Evolutionary conservation across 768 basidiomycete species (phyloP).

Genomic region (Rhodotorula paludigena): DNA sequence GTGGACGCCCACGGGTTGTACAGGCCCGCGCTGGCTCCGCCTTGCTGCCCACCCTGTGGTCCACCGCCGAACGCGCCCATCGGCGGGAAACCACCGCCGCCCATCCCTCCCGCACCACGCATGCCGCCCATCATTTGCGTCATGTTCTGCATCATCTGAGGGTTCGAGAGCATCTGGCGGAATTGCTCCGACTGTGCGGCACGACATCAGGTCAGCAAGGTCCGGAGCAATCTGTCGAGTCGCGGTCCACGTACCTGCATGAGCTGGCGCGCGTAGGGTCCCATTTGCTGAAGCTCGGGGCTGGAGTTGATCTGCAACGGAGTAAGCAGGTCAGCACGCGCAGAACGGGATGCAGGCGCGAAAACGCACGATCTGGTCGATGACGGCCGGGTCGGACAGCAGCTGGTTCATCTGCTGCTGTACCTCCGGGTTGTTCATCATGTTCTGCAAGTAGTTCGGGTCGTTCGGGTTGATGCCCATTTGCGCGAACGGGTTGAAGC

Average conservation of each 20-base stretch:
- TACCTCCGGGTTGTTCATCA: conserved; percentile 71
- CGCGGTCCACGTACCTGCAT: conserved; percentile 54
- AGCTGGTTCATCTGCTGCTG: conserved; percentile 78
- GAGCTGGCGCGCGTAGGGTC: conserved; percentile 69
- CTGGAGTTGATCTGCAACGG: conserved; percentile 63
- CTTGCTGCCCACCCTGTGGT: neutral
- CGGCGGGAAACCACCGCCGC: conserved; percentile 29
- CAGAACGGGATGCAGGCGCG: neutral
- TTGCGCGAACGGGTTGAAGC: conserved; percentile 81
- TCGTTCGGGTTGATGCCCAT: conserved; percentile 88
- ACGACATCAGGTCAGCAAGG: neutral
- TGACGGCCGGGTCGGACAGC: conserved; percentile 79
- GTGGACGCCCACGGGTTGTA: conserved; percentile 35
- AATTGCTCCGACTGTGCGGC: conserved; percentile 39
- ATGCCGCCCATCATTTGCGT: conserved; percentile 41
- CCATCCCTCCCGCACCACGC: conserved; percentile 37
- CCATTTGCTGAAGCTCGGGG: conserved; percentile 70
- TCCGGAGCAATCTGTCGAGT: neutral
- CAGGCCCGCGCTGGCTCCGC: conserved; percentile 9
- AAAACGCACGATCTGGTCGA: conserved; percentile 59
- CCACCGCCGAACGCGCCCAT: conserved; percentile 38
- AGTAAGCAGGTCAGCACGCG: neutral
- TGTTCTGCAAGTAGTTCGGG: conserved; percentile 61
- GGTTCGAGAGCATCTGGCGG: conserved; percentile 56
- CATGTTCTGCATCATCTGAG: conserved; percentile 61